phyloP scores from a whole-genome alignment of 352 stramenopile genomes.

The Pythium guiyangense region DNA sequence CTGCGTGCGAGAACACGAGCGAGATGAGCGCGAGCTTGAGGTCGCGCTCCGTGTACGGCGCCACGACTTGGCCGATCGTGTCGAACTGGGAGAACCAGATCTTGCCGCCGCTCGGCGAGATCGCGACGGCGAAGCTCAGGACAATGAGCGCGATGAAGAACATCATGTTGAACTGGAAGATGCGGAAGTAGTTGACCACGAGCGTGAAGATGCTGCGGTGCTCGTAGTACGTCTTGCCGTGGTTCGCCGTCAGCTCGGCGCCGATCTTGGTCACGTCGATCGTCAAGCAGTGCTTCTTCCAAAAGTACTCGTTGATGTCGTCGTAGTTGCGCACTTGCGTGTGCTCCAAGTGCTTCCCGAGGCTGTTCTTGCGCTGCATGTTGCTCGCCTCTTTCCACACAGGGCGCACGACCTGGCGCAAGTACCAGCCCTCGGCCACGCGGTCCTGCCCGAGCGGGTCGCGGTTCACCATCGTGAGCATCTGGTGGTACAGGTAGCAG shows the following conservation, averaged over 20 bases:
- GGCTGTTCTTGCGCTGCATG: conserved; percentile 58
- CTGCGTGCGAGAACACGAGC: conserved; percentile 40
- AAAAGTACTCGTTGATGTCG: conserved; percentile 82
- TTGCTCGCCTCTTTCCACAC: conserved; percentile 62
- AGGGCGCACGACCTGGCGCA: conserved; percentile 45
- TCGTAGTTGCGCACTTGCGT: conserved; percentile 73
- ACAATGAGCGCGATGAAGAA: conserved; percentile 61
- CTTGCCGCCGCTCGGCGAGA: conserved; percentile 53
- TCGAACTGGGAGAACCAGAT: conserved; percentile 57
- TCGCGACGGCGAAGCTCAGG: conserved; percentile 51
- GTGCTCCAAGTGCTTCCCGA: conserved; percentile 66
- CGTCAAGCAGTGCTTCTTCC: conserved; percentile 62
- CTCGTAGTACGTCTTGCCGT: conserved; percentile 78
- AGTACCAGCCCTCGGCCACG: conserved; percentile 45
- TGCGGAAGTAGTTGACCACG: conserved; percentile 73
- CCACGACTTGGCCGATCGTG: conserved; percentile 47
- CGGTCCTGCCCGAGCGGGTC: conserved; percentile 52
- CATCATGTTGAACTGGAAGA: conserved; percentile 83
- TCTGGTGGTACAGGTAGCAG: conserved; percentile 94
- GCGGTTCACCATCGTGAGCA: conserved; percentile 44
- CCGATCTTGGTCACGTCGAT: conserved; percentile 49
- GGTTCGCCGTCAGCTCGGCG: conserved; percentile 44
- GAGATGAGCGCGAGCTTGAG: conserved; percentile 61
- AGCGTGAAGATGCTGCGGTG: conserved; percentile 73
- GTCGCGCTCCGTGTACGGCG: conserved; percentile 44